Conservation (phyloP, 441 rosid genomes). For the Bruguiera hainesii region DNA sequence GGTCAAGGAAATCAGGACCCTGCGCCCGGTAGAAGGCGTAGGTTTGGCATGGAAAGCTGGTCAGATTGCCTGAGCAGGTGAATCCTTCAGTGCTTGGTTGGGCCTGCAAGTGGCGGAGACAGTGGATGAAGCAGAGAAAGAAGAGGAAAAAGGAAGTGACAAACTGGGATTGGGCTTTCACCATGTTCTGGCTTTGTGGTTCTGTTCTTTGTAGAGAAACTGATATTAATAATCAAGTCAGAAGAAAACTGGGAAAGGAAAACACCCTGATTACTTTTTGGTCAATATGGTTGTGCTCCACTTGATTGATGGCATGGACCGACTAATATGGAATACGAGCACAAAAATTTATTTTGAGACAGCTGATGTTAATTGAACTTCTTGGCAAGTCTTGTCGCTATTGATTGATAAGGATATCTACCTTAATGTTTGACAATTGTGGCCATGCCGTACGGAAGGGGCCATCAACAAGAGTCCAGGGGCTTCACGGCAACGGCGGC, state of each 20-base stretch:
- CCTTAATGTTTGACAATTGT: not conserved
- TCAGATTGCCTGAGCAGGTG: constrained; percentile 36
- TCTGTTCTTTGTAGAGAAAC: too few relatives aligned
- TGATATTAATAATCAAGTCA: not conserved
- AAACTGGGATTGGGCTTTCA: constrained; percentile 17
- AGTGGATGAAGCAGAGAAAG: constrained; percentile 8
- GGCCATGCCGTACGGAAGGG: not conserved
- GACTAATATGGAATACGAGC: too few relatives aligned
- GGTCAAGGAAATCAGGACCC: constrained; percentile 42
- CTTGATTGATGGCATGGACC: too few relatives aligned
- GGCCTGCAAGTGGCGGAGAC: constrained; percentile 23
- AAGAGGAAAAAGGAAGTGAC: constrained; percentile 18
- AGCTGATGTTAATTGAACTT: not conserved
- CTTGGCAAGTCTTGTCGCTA: not conserved
- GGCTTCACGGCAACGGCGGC: too few relatives aligned
- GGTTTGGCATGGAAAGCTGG: constrained; percentile 47
- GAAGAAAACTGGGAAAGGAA: too few relatives aligned
- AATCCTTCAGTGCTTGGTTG: constrained; percentile 46
- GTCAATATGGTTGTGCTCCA: too few relatives aligned
- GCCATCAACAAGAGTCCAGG: not conserved
- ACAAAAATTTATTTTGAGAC: too few relatives aligned
- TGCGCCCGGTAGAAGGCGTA: constrained; percentile 48
- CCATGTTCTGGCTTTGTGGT: constrained; percentile 2
- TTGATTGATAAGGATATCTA: not conserved
- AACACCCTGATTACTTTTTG: too few relatives aligned